phyloP scores from a whole-genome alignment of 139 green algal species.

The Micractinium conductrix region DNA sequence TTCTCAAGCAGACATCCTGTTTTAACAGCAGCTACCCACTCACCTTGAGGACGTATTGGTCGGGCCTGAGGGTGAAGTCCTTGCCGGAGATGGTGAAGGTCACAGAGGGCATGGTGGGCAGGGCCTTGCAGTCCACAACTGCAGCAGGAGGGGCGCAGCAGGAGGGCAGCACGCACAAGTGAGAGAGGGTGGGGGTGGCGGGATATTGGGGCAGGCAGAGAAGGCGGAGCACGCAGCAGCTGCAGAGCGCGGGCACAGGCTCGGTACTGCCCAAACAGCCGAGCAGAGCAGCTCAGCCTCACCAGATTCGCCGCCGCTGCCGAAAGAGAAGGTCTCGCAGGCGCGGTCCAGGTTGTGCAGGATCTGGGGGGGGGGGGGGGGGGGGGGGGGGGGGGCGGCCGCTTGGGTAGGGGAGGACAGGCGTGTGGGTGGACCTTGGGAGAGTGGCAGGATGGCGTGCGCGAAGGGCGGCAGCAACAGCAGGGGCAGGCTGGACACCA shows the following conservation, averaged over 20 bases:
- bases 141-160: constrained; percentile 18
- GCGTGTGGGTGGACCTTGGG: too few species aligned
- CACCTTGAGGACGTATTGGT: constrained; percentile 93
- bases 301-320: constrained; percentile 50
- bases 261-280: not conserved
- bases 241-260: constrained; percentile 1
- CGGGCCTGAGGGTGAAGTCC: constrained; percentile 76
- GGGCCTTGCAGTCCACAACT: constrained; percentile 86
- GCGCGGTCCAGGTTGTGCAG: constrained; percentile 56
- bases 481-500: too few species aligned
- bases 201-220: too few species aligned
- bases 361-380: constrained; percentile 28
- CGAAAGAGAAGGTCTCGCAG: constrained; percentile 73
- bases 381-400: not conserved
- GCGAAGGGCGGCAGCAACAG: not conserved
- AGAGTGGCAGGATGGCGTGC: too few species aligned
- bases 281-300: not conserved
- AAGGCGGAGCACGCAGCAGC: not conserved
- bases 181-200: too few species aligned
- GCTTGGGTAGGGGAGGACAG: too few species aligned
- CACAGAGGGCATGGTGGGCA: constrained; percentile 83
- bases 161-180: too few species aligned
- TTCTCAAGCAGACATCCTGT: not conserved
- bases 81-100: constrained; percentile 83
- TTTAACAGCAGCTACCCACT: not conserved